A percentile compares a stretch with the other conserved stretches of the same genome.
Conservation (phyloP, 306 rosid genomes). For the Astragalus glycyphyllos region DNA sequence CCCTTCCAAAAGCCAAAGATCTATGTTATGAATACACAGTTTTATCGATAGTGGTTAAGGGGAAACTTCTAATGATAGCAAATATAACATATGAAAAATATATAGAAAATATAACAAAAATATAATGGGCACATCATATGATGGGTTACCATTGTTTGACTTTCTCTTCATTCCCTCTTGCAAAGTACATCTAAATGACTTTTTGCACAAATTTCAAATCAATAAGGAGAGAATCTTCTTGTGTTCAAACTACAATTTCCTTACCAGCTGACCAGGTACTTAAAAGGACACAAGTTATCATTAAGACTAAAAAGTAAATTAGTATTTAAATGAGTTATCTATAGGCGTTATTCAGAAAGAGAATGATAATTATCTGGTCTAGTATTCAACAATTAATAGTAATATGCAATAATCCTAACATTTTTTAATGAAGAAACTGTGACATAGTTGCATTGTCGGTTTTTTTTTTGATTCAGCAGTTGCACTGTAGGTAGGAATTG, state of each 20-base stretch:
- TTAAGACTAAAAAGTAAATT: slow-evolving; percentile 1
- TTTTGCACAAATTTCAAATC: neutral
- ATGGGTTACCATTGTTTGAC: slow-evolving; percentile 7
- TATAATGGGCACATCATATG: neutral
- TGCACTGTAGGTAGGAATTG: no score
- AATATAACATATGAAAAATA: neutral
- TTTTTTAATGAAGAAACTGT: no score
- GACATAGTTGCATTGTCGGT: no score
- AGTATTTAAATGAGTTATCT: neutral
- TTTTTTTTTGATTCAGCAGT: no score
- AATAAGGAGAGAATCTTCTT: slow-evolving; percentile 31
- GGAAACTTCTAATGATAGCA: no score
- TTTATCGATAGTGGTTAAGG: neutral
- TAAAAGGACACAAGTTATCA: slow-evolving; percentile 18
- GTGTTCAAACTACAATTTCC: slow-evolving; percentile 45
- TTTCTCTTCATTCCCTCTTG: neutral
- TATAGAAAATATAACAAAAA: slow-evolving; percentile 4
- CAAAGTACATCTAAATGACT: neutral
- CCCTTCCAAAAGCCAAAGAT: slow-evolving; percentile 2
- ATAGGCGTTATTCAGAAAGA: neutral
- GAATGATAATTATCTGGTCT: neutral
- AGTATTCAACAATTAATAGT: neutral
- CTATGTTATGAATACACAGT: neutral
- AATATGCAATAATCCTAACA: no score
- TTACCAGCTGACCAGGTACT: neutral